phyloP scores from a whole-genome alignment of 306 rosid species.

The Begonia loranthoides region DNA sequence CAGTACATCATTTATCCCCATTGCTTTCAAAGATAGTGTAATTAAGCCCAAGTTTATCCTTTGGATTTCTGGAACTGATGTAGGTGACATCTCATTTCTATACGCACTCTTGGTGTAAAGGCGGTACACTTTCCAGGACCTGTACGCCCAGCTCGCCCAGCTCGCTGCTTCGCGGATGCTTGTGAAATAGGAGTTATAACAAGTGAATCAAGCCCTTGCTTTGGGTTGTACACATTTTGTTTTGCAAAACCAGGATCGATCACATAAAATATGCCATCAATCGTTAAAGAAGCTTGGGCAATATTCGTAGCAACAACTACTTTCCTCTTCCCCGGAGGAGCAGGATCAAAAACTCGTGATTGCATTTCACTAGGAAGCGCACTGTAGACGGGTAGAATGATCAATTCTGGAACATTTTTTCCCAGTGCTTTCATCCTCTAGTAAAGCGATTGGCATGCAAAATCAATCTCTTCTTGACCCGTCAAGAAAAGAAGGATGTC shows the following conservation, averaged over 20 bases:
- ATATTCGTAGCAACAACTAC: conserved; percentile 93
- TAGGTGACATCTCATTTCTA: conserved; percentile 69
- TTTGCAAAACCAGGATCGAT: conserved; percentile 88
- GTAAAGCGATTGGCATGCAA: conserved; percentile 71
- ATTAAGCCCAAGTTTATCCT: conserved; percentile 60
- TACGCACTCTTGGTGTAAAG: conserved; percentile 78
- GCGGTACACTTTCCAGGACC: conserved; percentile 85
- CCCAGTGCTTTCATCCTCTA: conserved; percentile 80
- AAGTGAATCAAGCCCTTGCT: conserved; percentile 74
- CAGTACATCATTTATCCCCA: conserved; percentile 70
- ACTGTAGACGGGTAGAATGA: conserved; percentile 72
- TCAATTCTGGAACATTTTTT: conserved; percentile 62
- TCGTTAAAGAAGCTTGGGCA: conserved; percentile 86
- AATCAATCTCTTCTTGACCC: conserved; percentile 91
- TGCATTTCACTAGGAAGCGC: conserved; percentile 91
- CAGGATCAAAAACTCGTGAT: conserved; percentile 67
- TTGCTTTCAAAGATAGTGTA: conserved; percentile 64
- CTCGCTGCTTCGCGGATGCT: conserved; percentile 83
- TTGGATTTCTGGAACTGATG: conserved; percentile 67
- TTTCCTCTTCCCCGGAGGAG: conserved; percentile 84
- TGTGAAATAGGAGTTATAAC: conserved; percentile 78
- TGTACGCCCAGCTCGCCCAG: conserved; percentile 83
- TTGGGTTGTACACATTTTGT: conserved; percentile 76
- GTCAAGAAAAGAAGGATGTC: conserved; percentile 85
- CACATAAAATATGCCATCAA: conserved; percentile 76